Evolutionary conservation across 768 basidiomycete species (phyloP), one percentile per base, ranked within the genome.

Genomic region (Termitomyces sp.): DNA sequence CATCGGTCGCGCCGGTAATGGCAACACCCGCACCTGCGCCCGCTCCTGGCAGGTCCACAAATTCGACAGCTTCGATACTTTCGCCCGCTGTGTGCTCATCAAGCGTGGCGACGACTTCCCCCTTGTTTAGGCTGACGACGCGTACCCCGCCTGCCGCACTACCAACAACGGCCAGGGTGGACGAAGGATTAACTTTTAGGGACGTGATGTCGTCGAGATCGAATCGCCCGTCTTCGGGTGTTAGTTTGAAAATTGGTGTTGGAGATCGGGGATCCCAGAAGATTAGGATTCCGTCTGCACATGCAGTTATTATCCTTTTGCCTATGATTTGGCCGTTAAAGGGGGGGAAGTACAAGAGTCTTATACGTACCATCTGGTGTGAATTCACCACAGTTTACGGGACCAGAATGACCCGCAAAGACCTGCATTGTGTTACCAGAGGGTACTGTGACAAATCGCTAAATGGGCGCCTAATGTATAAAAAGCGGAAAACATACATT

Each of bases 381-480:
- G 73, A 96, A 98, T 62, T 87, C 82, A 45, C 96, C 95, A 58
- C 89, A 89, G 46, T 91, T 87, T 4, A 94, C 87, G 5, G 94
- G 73, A 5, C 88, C 84, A 0, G 84, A 85, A 71, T 99, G 97
- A 0, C 93, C 93, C 2, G 92, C 89, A 64, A 98, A 92, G 8
- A 98, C 95, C 67, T 95, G 90, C 90, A 99, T 95, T 51, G 88
- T 95, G 62, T 84, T 90, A 42, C 97, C 97, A 6, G 89, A 90
- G 2, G 97, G 97, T 29, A 99, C 96, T 98, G 69, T 9, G n/a
- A 8, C 29, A 27, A 17, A 37, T 23, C 1, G 32, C 50, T 25
- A 11, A 7, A 54, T 49, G 45, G 53, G 54, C 31, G 56, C 46
- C 29, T 29, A 23, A 29, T 21, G 40, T 4, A 51, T 2, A 60